These are phyloP conservation scores for Peronospora farinosa DNA, from an alignment of 352 stramenopile species.

Conservation along the genomic window DNA sequence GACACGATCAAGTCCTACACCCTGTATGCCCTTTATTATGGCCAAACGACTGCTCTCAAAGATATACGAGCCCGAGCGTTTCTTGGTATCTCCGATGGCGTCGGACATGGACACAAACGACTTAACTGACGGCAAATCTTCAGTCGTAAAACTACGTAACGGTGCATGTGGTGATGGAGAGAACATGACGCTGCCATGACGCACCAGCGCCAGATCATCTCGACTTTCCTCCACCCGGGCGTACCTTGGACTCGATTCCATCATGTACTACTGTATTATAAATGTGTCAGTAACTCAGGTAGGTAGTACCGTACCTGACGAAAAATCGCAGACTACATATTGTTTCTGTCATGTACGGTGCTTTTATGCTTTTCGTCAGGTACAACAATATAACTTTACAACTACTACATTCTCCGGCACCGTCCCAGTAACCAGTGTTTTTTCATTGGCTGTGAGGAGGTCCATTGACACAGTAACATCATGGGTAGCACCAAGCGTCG, in stretches of 20 bases:
- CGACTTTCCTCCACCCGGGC: conserved; percentile 36
- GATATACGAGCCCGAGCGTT: conserved; percentile 37
- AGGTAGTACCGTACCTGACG: background rate
- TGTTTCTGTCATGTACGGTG: background rate
- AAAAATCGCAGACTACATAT: background rate
- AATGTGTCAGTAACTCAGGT: conserved; percentile 8
- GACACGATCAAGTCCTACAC: conserved; percentile 40
- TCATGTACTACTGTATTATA: conserved; percentile 3
- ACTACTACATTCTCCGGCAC: background rate
- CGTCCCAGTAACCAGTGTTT: background rate
- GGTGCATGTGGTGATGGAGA: conserved; percentile 27
- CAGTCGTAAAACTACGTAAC: conserved; percentile 70
- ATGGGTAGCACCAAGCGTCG: conserved; percentile 46
- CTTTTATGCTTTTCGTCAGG: background rate
- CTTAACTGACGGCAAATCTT: conserved; percentile 58
- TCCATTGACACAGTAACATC: conserved; percentile 13
- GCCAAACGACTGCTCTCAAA: conserved; percentile 47
- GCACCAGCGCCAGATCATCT: conserved; percentile 44
- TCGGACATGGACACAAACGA: conserved; percentile 37
- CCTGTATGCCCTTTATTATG: conserved; percentile 54
- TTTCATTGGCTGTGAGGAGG: conserved; percentile 20
- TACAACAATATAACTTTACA: background rate
- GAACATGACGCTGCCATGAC: conserved; percentile 39
- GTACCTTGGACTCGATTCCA: conserved; percentile 19
- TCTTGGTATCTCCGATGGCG: conserved; percentile 14